Evolutionary conservation across 176 grass and related monocot genomes (phyloP), one percentile per base, ranked within the genome.

Genomic region (Aegilops bicornis): DNA sequence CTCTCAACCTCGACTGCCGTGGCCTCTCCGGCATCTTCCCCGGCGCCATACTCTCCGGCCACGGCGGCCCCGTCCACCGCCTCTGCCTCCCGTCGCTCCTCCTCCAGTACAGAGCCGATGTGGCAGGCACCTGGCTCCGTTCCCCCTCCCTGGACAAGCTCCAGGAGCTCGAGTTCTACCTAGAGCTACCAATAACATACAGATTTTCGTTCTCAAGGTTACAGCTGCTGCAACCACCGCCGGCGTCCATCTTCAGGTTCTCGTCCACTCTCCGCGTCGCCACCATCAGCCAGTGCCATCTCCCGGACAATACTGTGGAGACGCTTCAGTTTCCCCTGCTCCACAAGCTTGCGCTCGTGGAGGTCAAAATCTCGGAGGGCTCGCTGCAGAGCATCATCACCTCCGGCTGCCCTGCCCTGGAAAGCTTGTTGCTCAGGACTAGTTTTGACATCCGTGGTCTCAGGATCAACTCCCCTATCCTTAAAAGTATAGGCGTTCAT

Each of bases 221-320:
- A 8, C 1, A 22, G 20, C 56, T 59, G 7, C 20, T 59, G 2
- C 56, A 59, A 3, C 56, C 56, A 59, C 56, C 72, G 0, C 74
- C 75, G 10, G 71, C 76, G 12, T 75, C 78, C 12, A 19, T 83
- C 86, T 89, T 91, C 62, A 84, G 76, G 14, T 85, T 69, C 74
- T 56, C 83, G 1, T 7, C 13, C 10, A 40, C n/a, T 17, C 63
- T 86, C 5, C 32, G 43, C 1, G 73, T 43, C 0, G 75, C 32
- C 16, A 69, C 47, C 2, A 5, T 86, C 45, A n/a, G 64, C 10
- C 1, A 10, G 0, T 86, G 84, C 64, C 4, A 54, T 24, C 6
- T 79, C 11, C 17, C 32, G 0, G 16, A 59, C 33, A 25, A 2
- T 7, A 10, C 22, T 0, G 23, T 29, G 32, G 6, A 60, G 12